Percentiles rank a stretch among this genome's conserved stretches.
These are phyloP conservation scores for Rhodotorula paludigena DNA, from an alignment of 768 basidiomycete species.

Conservation along the genomic window DNA sequence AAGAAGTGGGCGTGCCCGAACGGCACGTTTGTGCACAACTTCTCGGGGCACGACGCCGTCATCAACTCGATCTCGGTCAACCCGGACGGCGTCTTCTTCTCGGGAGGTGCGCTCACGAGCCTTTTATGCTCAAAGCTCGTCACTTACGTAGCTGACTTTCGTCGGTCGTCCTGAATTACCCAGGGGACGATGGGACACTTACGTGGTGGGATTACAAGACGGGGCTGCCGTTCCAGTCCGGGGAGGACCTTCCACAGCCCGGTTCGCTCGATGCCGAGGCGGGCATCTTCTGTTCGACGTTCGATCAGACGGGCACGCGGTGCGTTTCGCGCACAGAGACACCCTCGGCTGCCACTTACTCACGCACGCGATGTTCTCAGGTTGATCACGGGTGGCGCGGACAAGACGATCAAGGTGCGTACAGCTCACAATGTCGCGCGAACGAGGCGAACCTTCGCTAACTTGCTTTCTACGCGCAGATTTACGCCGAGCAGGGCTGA, in stretches of 20 bases:
- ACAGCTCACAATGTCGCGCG: neutral
- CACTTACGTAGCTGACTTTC: neutral
- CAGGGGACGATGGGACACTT: slow-evolving; percentile 85
- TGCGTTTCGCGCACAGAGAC: no score
- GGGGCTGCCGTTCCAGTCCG: slow-evolving; percentile 87
- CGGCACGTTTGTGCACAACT: slow-evolving; percentile 92
- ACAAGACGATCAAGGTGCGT: slow-evolving; percentile 92
- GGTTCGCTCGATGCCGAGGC: slow-evolving; percentile 98
- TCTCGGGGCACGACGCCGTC: slow-evolving; percentile 91
- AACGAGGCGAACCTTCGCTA: neutral
- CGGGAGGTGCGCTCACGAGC: slow-evolving; percentile 63
- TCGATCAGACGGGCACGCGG: slow-evolving; percentile 89
- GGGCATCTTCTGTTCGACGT: slow-evolving; percentile 93
- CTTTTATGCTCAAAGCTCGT: slow-evolving; percentile 6
- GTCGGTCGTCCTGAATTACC: no score
- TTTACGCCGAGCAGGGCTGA: slow-evolving; percentile 7
- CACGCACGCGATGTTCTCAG: no score
- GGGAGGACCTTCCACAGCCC: slow-evolving; percentile 90
- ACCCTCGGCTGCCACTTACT: no score
- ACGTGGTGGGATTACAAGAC: slow-evolving; percentile 94
- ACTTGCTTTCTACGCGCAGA: neutral
- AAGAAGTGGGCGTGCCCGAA: slow-evolving; percentile 99
- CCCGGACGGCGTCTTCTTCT: slow-evolving; percentile 92
- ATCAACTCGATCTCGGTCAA: slow-evolving; percentile 94
- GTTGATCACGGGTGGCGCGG: slow-evolving; percentile 80